Base-by-base conservation (phyloP, 768 basidiomycete genomes). In the Kondoa subrosea region DNA sequence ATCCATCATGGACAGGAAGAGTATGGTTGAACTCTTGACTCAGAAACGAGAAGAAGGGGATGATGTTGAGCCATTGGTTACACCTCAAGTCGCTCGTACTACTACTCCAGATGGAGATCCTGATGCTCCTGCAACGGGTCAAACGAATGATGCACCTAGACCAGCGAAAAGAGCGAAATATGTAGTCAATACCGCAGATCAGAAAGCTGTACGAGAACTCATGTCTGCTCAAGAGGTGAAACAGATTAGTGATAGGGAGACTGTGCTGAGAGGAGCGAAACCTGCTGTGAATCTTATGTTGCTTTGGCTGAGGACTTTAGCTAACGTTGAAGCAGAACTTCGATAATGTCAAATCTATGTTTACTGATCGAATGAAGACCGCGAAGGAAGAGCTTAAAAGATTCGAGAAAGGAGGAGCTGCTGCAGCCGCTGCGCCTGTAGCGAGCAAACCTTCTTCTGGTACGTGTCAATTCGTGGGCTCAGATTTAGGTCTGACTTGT, bases 161-260 rank as follows among this genome's bases (percentile, higher is more conserved):
- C 60, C 60, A 2, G 56, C 65, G 17, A 74, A 75, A 25, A 93
- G 92, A 77, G 81, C 87, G 65, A 82, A 85, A 32, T 92, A 93
- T 73, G 84, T 87, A 16, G 80, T 87, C 0, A 87, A 96, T 76
- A 72, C 81, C 0, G 82, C 83, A 27, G 93, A 96, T 75, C 77
- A 84, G 1, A 91, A 91, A 63, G 81, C 86, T 26, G 91, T 93
- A 68, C 95, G 92, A 79, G 86, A 84, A 74, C 89, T 95, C 69
- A 82, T 80, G 74, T 79, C 80, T 68, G 70, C 65, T 25, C 67
- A 70, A n/a, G 69, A 74, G 32, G 4, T 56, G 63, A 67, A 1
- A 65, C 69, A 34, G 61, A 57, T 70, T 68, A 32, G n/a, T 67
- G 74, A 93, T 76, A 81, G 89, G 64, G 92, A 83, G 69, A 85